A percentile compares a stretch with the other conserved stretches of the same genome.
Conservation (phyloP, 495 filamentous ascomycete genomes). For the Hypomontagnella monticulosa region DNA sequence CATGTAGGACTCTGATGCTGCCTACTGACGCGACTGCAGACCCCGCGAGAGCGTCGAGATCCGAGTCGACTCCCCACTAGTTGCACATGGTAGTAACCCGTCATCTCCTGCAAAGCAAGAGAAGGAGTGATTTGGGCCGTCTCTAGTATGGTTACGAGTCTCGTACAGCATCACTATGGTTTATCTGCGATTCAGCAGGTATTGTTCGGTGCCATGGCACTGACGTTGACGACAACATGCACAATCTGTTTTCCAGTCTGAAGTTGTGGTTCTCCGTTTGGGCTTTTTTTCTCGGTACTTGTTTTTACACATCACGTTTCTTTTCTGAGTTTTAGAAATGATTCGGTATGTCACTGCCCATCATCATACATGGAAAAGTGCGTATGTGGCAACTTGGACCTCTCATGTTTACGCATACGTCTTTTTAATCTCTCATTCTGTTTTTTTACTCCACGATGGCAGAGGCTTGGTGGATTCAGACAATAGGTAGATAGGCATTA, state of each 20-base stretch:
- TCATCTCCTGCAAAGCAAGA: slow-evolving; percentile 61
- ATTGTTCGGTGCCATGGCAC: slow-evolving; percentile 22
- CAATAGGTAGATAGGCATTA: slow-evolving; percentile 35
- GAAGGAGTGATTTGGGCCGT: slow-evolving; percentile 36
- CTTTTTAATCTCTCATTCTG: slow-evolving; percentile 31
- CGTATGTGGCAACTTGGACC: slow-evolving; percentile 23
- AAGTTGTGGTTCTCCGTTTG: slow-evolving; percentile 28
- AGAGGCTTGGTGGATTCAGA: slow-evolving; percentile 38
- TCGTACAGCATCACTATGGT: slow-evolving; percentile 27
- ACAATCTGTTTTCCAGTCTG: neutral
- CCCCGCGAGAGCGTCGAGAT: slow-evolving; percentile 60
- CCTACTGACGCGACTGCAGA: slow-evolving; percentile 26
- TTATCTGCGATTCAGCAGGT: slow-evolving; percentile 34
- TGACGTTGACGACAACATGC: slow-evolving; percentile 17
- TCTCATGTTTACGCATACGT: slow-evolving; percentile 42
- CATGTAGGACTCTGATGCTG: neutral
- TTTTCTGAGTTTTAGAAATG: slow-evolving; percentile 36
- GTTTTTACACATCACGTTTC: slow-evolving; percentile 16
- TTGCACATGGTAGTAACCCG: slow-evolving; percentile 59
- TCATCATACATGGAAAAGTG: slow-evolving; percentile 37
- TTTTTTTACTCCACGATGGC: slow-evolving; percentile 20
- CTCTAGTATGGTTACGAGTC: slow-evolving; percentile 18
- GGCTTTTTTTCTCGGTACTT: neutral
- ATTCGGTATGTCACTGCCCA: slow-evolving; percentile 38
- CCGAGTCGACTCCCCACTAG: slow-evolving; percentile 58